Base-by-base conservation (phyloP, 1,284 basidiomycete species). In the Ustilago cynodontis region DNA sequence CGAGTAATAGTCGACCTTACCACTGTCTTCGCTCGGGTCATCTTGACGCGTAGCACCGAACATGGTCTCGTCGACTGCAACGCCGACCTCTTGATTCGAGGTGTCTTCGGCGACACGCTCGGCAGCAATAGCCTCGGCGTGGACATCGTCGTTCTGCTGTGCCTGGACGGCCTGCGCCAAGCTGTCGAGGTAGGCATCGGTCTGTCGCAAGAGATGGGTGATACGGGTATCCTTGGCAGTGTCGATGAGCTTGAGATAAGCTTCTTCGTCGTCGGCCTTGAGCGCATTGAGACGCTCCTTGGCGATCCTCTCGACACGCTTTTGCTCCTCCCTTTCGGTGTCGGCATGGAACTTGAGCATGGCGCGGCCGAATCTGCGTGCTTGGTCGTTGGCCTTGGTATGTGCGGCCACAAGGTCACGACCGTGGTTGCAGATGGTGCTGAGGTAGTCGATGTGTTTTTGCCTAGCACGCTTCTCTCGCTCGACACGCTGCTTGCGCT, bases 191-290 rank as follows among this genome's bases (percentile, higher is more conserved):
- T 96, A 99, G 1, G 91, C 87, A 83, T 99, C 96, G 16, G 97
- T 99, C 88, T 99, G 96, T 57, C 93, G 90, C 68, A 99, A 88
- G 29, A 99, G 89, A 87, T 99, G 97, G 0, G 95, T 97, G 87
- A 99, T 99, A 88, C 97, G 93, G 16, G 96, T 98, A 84, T 99
- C 97, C 87, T 99, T 99, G 73, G 96, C 97, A 41, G 96, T 98
- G 87, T 99, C 97, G 83, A 99, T 95, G 81, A 99, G 92, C 86
- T 95, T 96, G 90, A 99, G 93, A 87, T 99, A 99, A 20, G 94
- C 96, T 87, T 98, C 97, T 88, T 99, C 97, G 88, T 99, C 96
- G 86, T 99, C 95, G 47, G 93, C 93, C 88, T 96, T 95, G 78
- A 99, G 91, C 22, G 97, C 97, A 88, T 94, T 95, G 79, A 99